Evolutionary conservation across 164 flowering plant genomes (phyloP).

Genomic region (Magnolia kwangsiensis): DNA sequence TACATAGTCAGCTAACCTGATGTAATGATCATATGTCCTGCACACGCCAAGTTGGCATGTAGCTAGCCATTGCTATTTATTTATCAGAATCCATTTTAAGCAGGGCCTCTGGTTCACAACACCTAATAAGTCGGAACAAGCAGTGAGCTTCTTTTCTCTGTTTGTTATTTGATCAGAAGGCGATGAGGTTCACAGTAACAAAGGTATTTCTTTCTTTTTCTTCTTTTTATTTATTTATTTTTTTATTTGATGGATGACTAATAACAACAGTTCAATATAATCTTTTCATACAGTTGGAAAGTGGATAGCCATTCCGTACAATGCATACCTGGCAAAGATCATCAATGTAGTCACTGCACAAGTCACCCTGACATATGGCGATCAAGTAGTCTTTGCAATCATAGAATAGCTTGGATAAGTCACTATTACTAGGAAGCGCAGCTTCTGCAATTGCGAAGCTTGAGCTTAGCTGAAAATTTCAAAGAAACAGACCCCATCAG

Average conservation of each 20-base stretch:
- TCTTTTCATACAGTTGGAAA: background rate
- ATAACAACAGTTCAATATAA: background rate
- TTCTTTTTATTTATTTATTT: too few relatives aligned
- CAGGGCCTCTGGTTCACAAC: too few relatives aligned
- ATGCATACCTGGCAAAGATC: constrained; percentile 73
- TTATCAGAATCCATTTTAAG: too few relatives aligned
- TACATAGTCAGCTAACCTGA: too few relatives aligned
- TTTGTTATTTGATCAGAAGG: background rate
- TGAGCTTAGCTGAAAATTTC: constrained; percentile 57
- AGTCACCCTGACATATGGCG: constrained; percentile 51
- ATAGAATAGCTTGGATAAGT: constrained; percentile 56
- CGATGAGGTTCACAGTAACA: background rate
- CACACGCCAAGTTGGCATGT: too few relatives aligned
- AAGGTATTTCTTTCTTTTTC: too few relatives aligned
- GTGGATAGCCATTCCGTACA: background rate
- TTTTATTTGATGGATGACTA: too few relatives aligned
- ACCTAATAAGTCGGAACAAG: background rate
- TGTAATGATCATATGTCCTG: too few relatives aligned
- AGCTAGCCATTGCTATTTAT: too few relatives aligned
- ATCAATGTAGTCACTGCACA: constrained; percentile 59
- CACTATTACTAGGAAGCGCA: constrained; percentile 35
- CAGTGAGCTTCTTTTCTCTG: background rate
- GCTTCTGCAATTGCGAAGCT: constrained; percentile 69
- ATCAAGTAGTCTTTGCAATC: constrained; percentile 80
- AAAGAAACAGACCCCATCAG: constrained; percentile 14